Evolutionary conservation across 2,329 filamentous ascomycete species (phyloP), one percentile per base, ranked within the genome.

Genomic region (Cladosporium sp.): DNA sequence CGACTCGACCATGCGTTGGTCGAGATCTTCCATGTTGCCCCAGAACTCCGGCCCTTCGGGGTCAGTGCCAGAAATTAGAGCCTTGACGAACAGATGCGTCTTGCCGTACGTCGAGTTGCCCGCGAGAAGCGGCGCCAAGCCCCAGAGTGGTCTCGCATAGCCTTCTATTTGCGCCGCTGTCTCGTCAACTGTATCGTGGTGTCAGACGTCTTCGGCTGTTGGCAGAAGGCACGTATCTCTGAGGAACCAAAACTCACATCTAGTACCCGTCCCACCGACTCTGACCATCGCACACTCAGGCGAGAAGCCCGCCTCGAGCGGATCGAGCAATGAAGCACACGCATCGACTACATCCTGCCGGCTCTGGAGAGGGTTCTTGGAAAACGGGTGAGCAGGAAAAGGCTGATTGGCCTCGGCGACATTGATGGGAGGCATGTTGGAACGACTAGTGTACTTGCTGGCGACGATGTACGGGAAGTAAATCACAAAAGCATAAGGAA

Each of bases 1-100:
- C 84, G 92, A 91, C 76, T 94, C 91, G 2, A 93, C 91, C 91
- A 93, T 93, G 29, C 91, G 82, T 80, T 93, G 91, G 73, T 93
- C 91, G 65, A 89, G 88, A 73, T 93, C 90, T 69, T 88, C 84
- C 69, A 91, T 89, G 65, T 86, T 88, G 0, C 90, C 91, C 91
- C 91, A 94, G 72, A 89, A 93, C 77, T 93, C 91, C 0, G 85
- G 82, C 66, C 80, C 86, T 53, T 87, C 82, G 0, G 90, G 90
- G 71, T 93, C 86, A 0, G 89, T 92, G 0, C 90, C 91, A 35
- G 86, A 83, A 68, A 87, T 86, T 65, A 93, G 81, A 4, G 91
- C 91, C 67, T 90, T 83, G 40, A 91, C 84, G 85, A 89, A 92
- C 77, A 85, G 86, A 63, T 86, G 78, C 1, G 87, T 86, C 1